Evolutionary conservation across 2,329 filamentous ascomycete genomes (phyloP).

Genomic region (Pseudopithomyces chartarum): DNA sequence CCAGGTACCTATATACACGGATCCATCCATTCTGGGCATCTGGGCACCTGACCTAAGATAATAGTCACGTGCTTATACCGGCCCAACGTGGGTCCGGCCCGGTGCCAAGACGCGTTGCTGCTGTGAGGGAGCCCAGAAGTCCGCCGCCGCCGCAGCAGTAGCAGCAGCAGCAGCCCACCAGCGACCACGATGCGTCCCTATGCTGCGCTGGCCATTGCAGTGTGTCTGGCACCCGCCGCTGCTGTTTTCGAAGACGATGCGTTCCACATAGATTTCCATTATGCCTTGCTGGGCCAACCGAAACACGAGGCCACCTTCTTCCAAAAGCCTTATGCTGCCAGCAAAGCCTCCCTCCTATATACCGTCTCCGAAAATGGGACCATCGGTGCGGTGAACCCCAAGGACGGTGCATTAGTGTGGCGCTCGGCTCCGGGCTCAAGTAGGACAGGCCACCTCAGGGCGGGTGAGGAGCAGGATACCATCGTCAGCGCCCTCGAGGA

Average conservation of each 20-base stretch:
- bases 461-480: slow-evolving; percentile 79
- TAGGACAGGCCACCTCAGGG: slow-evolving; percentile 60
- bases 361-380: slow-evolving; percentile 84
- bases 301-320: slow-evolving; percentile 89
- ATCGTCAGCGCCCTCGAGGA: slow-evolving; percentile 74
- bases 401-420: slow-evolving; percentile 84
- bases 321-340: slow-evolving; percentile 80
- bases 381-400: slow-evolving; percentile 86
- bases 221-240: slow-evolving; percentile 56
- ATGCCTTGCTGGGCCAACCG: slow-evolving; percentile 83
- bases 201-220: slow-evolving; percentile 42
- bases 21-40: neutral
- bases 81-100: neutral
- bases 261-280: slow-evolving; percentile 89
- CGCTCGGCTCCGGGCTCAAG: slow-evolving; percentile 60
- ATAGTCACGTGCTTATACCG: neutral
- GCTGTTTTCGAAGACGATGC: slow-evolving; percentile 92
- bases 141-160: too few species aligned
- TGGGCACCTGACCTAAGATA: neutral
- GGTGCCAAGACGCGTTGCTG: neutral
- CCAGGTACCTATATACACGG: too few species aligned
- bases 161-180: slow-evolving; percentile 5
- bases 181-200: slow-evolving; percentile 6
- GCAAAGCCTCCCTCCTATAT: slow-evolving; percentile 88
- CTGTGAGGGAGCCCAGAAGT: neutral